Evolutionary conservation across 805 yeast genomes (phyloP).

Genomic region (Ogataea zsoltii): DNA sequence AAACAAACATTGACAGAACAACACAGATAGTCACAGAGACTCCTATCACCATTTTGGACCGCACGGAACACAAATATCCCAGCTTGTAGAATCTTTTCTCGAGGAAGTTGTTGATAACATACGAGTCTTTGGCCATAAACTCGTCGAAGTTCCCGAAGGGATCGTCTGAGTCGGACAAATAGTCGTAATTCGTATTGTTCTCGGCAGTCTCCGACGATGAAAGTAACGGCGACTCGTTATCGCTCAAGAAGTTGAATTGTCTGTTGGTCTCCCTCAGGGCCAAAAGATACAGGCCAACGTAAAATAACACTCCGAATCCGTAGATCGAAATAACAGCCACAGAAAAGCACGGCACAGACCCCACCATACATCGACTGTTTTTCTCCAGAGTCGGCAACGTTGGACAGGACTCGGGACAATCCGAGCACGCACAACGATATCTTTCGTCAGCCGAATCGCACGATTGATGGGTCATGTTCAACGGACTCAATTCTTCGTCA

Average conservation of each 20-base stretch:
- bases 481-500: constrained; percentile 29
- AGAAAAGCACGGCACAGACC: constrained; percentile 71
- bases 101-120: constrained; percentile 47
- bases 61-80: constrained; percentile 60
- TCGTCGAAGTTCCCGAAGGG: constrained; percentile 22
- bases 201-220: constrained; percentile 3
- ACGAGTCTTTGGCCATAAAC: constrained; percentile 37
- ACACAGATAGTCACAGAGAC: constrained; percentile 43
- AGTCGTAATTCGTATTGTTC: constrained; percentile 4
- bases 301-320: constrained; percentile 19
- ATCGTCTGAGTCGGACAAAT: constrained; percentile 19
- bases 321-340: constrained; percentile 59
- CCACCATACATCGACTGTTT: constrained; percentile 53
- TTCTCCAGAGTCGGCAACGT: constrained; percentile 48
- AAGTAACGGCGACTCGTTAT: constrained; percentile 16
- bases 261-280: constrained; percentile 8
- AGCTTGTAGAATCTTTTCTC: constrained; percentile 49
- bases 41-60: constrained; percentile 55
- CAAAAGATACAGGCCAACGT: constrained; percentile 9
- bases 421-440: constrained; percentile 87
- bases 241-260: constrained; percentile 15
- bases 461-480: constrained; percentile 28
- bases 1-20: constrained; percentile 52
- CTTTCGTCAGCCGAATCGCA: constrained; percentile 60
- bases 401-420: constrained; percentile 84